phyloP scores from a whole-genome alignment of 2,329 filamentous ascomycete genomes.

The Dactylonectria macrodidyma region DNA sequence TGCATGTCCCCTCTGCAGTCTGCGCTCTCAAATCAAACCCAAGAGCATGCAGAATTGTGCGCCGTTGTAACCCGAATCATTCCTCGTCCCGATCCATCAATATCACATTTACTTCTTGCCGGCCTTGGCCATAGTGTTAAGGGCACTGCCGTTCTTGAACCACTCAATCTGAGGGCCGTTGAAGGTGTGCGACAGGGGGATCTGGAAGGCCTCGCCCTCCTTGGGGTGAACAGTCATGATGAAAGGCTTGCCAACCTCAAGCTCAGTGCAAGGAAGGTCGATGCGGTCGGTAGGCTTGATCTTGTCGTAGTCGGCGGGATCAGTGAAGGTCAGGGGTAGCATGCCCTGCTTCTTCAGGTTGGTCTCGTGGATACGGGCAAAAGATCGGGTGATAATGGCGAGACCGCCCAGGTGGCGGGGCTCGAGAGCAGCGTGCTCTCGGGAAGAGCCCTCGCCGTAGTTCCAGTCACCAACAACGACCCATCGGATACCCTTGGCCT shows the following conservation, averaged over 20 bases:
- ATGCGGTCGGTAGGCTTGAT: conserved; percentile 89
- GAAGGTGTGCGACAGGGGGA: conserved; percentile 94
- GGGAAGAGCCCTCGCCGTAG: conserved; percentile 97
- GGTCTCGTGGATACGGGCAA: conserved; percentile 99
- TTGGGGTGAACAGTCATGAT: conserved; percentile 94
- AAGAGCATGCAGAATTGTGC: conserved; percentile 48
- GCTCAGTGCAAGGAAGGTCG: conserved; percentile 89
- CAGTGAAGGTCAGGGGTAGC: conserved; percentile 95
- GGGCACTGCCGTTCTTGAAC: conserved; percentile 98
- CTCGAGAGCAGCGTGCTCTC: conserved; percentile 98
- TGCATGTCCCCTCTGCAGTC: conserved; percentile 43
- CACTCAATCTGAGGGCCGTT: conserved; percentile 98
- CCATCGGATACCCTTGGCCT: conserved; percentile 96
- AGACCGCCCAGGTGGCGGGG: conserved; percentile 97
- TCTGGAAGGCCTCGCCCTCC: conserved; percentile 84
- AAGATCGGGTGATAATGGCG: conserved; percentile 95
- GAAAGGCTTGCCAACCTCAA: conserved; percentile 93
- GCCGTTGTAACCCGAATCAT: conserved; percentile 45
- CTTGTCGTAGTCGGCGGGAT: conserved; percentile 98
- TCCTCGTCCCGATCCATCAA: conserved; percentile 38
- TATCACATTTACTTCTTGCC: conserved; percentile 47
- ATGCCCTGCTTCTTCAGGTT: conserved; percentile 99
- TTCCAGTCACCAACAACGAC: conserved; percentile 99
- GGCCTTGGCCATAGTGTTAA: conserved; percentile 98
- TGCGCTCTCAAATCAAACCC: conserved; percentile 43